Evolutionary conservation across 371 early-diverging fungal genomes (phyloP), one percentile per base, ranked within the genome.

Genomic region (Lichtheimia corymbifera): DNA sequence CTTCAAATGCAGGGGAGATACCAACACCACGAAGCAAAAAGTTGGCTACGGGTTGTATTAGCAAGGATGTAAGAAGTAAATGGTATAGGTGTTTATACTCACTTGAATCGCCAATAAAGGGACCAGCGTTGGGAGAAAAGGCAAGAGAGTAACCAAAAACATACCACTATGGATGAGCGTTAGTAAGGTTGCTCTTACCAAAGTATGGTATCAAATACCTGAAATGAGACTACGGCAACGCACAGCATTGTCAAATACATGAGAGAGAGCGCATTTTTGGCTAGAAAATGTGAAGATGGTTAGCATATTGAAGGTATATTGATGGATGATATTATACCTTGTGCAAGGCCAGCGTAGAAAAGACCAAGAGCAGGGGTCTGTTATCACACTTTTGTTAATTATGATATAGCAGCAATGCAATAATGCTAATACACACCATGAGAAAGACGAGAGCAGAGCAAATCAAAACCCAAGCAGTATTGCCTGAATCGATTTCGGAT

Each of bases 271-370:
- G 93, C 91, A 65, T 90, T 87, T 71, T 91, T 91, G 62, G 83
- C 83, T 35, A 35, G 35, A 35, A 35, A 35, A 35, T 35, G 11
- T 9, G 11, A 2, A 35, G 11, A 35, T 35, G 0, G 35, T 35
- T 35, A 35, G 9, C 1, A 2, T 5, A 35, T 11, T 11, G 9
- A 11, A 35, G 35, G 11, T 2, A 35, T 28, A 7, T 28, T 28
- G 28, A 35, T 35, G 9, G 2, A 35, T 11, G 35, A 7, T 28
- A 28, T 28, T 4, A 5, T 35, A 35, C 35, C 35, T 28, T 92
- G 80, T 14, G 91, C 87, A 81, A 94, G 83, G 22, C 95, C 95
- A 59, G 92, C 86, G 77, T 95, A 94, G 69, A 92, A 92, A 65
- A 87, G 84, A 27, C 91, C 91, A 5, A 89, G 76, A 6, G 88